Evolutionary conservation across 2,329 filamentous ascomycete genomes (phyloP).

Genomic region (Claviceps quebecensis): DNA sequence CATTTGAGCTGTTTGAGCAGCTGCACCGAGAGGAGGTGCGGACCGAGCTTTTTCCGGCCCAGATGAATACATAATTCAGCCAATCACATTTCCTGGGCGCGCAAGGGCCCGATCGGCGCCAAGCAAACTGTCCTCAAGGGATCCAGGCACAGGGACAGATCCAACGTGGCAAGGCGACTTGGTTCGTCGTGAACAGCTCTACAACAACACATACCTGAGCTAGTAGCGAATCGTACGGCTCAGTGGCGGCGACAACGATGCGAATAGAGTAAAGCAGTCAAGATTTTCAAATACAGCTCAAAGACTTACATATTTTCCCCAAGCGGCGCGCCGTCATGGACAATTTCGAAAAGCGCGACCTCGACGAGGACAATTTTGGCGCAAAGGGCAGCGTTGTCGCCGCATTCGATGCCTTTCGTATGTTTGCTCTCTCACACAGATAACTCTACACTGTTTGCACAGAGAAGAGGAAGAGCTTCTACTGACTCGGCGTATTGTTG

Average conservation of each 20-base stretch:
- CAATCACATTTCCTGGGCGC: no score
- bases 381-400: constrained; percentile 57
- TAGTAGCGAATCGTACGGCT: neutral
- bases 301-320: neutral
- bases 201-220: neutral
- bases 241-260: neutral
- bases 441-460: neutral
- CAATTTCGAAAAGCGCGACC: constrained; percentile 51
- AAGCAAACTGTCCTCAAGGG: constrained; percentile 4
- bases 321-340: constrained; percentile 43
- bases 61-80: no score
- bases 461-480: neutral
- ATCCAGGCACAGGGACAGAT: neutral
- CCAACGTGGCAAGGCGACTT: neutral
- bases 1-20: no score
- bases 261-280: neutral
- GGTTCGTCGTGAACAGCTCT: neutral
- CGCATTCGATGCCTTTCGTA: constrained; percentile 96
- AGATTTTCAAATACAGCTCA: neutral
- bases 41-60: no score
- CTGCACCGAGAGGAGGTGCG: no score
- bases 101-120: neutral
- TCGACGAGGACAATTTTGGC: constrained; percentile 70
- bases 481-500: neutral
- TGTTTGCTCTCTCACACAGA: constrained; percentile 19